Base-by-base conservation (phyloP, 179 eudicot genomes). In the Spergularia azorica region DNA sequence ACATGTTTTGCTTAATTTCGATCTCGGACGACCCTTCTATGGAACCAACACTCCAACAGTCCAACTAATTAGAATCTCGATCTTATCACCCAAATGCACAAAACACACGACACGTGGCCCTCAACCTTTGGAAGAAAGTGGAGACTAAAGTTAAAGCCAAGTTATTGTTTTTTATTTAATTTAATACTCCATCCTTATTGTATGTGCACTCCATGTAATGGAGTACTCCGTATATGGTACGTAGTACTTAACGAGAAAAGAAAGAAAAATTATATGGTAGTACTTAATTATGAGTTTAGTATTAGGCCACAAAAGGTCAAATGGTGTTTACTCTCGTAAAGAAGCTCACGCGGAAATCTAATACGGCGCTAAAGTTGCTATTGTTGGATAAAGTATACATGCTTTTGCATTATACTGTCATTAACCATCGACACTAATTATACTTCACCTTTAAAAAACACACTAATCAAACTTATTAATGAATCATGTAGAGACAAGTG, bases 361-460 rank as follows among this genome's bases (percentile, higher is more conserved):
- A 78, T 64, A 72, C 77, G 76, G 81, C 77, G 76, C 76, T 64
- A 78, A 78, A 72, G 81, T 63, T 52, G 64, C 65, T 57, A 78
- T 72, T 56, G 71, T 36, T 61, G 70, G 72, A 62, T 77, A 86
- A 81, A 81, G 85, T 81, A 79, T 77, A 59, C 81, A 77, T 84
- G 79, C 85, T 79, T 79, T 76, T 59, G n/a, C 32, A 77, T 70
- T 76, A 32, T 56, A 63, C 61, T 20, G 20, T 48, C 63, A 50
- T 32, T 63, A 21, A 63, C 9, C 67, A 63, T 6, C 11, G 32
- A 18, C 36, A 7, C 63, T 59, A 59, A 59, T 7, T 59, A 59
- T 59, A 39, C 21, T 18, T 21, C 5, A 4, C 4, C 13, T 76
- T n/a, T 36, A 43, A 43, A 5, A 43, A 43, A 7, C n/a, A n/a